phyloP scores from a whole-genome alignment of 257 asterid species.

The Echites panduratus region DNA sequence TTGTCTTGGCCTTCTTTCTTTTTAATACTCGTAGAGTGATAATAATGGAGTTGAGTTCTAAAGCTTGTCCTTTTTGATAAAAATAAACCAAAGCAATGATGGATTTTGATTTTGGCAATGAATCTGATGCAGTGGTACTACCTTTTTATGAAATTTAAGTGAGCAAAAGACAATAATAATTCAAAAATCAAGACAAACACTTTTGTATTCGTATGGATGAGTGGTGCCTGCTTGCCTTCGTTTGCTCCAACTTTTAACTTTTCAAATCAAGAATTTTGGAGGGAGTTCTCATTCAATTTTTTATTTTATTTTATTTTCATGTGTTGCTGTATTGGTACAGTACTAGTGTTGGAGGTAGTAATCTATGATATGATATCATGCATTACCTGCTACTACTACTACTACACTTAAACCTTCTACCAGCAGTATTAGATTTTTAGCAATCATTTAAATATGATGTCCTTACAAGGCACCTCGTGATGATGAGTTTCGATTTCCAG shows the following conservation, averaged over 20 bases:
- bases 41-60: background rate
- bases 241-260: conserved; percentile 3
- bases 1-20: conserved; percentile 6
- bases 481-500: no score
- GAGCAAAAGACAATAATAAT: conserved; percentile 16
- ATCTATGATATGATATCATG: no score
- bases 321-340: no score
- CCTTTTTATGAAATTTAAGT: conserved; percentile 12
- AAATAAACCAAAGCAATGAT: conserved; percentile 19
- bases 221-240: background rate
- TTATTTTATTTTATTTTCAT: background rate
- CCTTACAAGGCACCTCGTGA: no score
- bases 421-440: background rate
- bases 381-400: no score
- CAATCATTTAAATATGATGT: background rate
- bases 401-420: no score
- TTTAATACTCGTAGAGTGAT: background rate
- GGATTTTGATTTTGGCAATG: background rate
- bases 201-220: background rate
- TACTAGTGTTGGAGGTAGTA: no score
- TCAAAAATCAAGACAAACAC: conserved; percentile 9
- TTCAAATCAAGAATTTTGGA: conserved; percentile 15
- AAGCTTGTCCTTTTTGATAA: conserved; percentile 12
- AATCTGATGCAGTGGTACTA: background rate
- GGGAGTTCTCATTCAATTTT: background rate